Evolutionary conservation across 2,329 filamentous ascomycete genomes (phyloP).

Genomic region (Huntiella decipiens): DNA sequence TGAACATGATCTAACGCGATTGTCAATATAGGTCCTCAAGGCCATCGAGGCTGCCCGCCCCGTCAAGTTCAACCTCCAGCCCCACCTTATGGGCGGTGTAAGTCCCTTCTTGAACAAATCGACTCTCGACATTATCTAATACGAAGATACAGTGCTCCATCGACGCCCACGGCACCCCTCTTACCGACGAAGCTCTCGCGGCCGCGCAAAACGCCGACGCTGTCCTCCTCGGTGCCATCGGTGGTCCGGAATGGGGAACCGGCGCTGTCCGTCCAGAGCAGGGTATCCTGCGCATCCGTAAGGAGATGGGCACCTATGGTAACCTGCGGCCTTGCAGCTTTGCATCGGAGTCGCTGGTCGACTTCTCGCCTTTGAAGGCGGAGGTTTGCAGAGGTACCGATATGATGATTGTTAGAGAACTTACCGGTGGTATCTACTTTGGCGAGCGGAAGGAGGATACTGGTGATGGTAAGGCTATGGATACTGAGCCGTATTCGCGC

Average conservation of each 20-base stretch:
- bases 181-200: conserved; percentile 65
- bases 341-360: conserved; percentile 67
- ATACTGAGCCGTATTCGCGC: conserved; percentile 74
- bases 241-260: conserved; percentile 92
- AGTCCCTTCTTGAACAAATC: conserved; percentile 21
- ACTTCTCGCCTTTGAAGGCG: conserved; percentile 71
- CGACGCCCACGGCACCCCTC: conserved; percentile 54
- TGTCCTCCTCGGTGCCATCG: conserved; percentile 81
- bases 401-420: conserved; percentile 80
- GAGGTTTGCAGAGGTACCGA: conserved; percentile 72
- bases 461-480: conserved; percentile 54
- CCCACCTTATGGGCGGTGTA: conserved; percentile 83
- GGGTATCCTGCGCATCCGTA: conserved; percentile 76
- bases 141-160: conserved; percentile 53
- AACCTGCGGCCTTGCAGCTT: conserved; percentile 96
- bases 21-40: conserved; percentile 45
- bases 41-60: conserved; percentile 54
- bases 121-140: neutral
- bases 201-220: conserved; percentile 76
- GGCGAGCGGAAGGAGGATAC: conserved; percentile 69
- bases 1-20: neutral
- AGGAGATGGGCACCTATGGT: conserved; percentile 83
- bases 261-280: conserved; percentile 78
- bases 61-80: conserved; percentile 68
- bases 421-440: conserved; percentile 91